Base-by-base conservation (phyloP, 1,284 basidiomycete species). In the Ustilago xerochloae region DNA sequence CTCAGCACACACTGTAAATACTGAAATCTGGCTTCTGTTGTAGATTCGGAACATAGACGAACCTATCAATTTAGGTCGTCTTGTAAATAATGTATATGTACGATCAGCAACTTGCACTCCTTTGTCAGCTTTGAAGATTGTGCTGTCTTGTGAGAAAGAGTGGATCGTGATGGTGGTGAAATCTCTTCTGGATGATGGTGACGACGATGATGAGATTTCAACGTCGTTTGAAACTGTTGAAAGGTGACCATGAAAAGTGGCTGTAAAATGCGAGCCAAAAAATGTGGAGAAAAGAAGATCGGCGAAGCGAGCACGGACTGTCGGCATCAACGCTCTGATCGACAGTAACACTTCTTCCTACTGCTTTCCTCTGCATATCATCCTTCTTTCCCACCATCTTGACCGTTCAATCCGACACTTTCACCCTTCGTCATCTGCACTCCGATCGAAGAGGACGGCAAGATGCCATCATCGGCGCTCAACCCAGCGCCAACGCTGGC, bases 401-500 rank as follows among this genome's bases (percentile, higher is more conserved):
- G 10, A n/a, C 28, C 10, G 12, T 24, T 47, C 22, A 4, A n/a
- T n/a, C n/a, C n/a, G n/a, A 46, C 24, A 8, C 43, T 38, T 47
- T 29, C 20, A n/a, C 6, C 24, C 41, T 35, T 46, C 29, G 10
- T 12, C 53, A 36, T 15, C n/a, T 7, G 1, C 10, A 9, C 26
- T 20, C n/a, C 8, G 20, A 13, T 13, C 20, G 15, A 38, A 45
- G n/a, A 30, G 43, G 32, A 18, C 4, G 9, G n/a, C 18, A 47
- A 43, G 15, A 58, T 58, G 56, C 56, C 67, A 4, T 20, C 63
- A 1, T 74, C 71, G 32, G 71, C 63, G 16, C 71, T 69, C 48
- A 74, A 74, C n/a, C 65, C 71, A 26, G 22, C 71, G 41, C 71
- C 71, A 6, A 15, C 51, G 22, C 51, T 69, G 18, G 57, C 61